Evolutionary conservation across 331 rosid species (phyloP).

Genomic region (Cucumis variabilis): DNA sequence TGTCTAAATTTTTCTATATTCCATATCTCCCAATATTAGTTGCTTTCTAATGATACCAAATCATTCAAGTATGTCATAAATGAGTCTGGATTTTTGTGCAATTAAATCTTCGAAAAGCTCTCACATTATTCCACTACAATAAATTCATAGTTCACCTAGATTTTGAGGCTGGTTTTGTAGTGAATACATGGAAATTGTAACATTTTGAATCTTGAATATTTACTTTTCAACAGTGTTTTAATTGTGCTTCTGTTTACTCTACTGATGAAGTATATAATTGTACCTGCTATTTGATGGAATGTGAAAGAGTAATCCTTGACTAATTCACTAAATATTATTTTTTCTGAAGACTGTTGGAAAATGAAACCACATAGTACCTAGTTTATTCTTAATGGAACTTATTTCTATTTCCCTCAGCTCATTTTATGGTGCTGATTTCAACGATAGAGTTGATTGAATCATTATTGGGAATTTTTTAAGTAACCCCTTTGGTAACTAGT

Average conservation of each 20-base stretch:
- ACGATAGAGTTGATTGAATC: background rate
- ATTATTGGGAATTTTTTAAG: too few relatives aligned
- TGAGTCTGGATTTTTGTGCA: background rate
- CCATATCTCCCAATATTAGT: constrained; percentile 3
- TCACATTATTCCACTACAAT: background rate
- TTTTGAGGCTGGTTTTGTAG: background rate
- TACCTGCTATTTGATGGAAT: background rate
- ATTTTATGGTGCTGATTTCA: background rate
- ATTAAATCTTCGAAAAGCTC: constrained; percentile 7
- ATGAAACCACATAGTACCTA: background rate
- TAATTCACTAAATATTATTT: background rate
- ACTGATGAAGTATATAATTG: background rate
- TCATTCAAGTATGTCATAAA: background rate
- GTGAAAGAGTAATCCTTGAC: background rate
- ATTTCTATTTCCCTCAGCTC: background rate
- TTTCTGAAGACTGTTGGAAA: background rate
- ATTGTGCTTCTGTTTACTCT: background rate
- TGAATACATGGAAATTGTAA: background rate
- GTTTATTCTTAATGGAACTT: background rate
- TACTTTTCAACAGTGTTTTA: constrained; percentile 1
- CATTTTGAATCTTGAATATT: constrained; percentile 16
- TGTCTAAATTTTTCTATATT: background rate
- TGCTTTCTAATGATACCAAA: background rate
- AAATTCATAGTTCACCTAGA: constrained; percentile 19
- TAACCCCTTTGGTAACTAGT: background rate